Evolutionary conservation across 75 land plant species (phyloP), one percentile per base, ranked within the genome.

Genomic region (Ceratopteris richardii): DNA sequence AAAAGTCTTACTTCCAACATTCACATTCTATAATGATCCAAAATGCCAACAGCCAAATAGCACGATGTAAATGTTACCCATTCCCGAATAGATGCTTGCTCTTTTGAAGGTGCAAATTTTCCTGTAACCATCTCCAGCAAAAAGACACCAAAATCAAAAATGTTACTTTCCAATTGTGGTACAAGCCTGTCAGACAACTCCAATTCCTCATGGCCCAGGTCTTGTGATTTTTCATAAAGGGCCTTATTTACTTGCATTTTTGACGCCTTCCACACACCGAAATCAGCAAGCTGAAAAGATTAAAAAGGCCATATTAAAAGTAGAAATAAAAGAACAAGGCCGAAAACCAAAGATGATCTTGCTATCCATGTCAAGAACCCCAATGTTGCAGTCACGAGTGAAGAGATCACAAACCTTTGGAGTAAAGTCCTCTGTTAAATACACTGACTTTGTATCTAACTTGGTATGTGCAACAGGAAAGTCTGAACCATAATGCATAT

Each of bases 111-210:
- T 0, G 83, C 76, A 2, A 62, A 66, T 62, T 71, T 78, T 36
- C 90, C 98, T 29, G 85, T 81, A 40, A 94, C 74, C 16, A 81
- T 74, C 60, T 94, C 98, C 14, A 94, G 78, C 58, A 89, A 41
- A 30, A 94, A 60, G 20, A 89, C 54, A 43, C 98, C 98, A 69
- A 94, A 94, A 57, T 75, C 64, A 60, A 72, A 79, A 12, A 94
- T 57, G 62, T 89, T 89, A 44, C 74, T 66, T 48, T 78, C 85
- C 24, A 74, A 44, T 54, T 79, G 78, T 25, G 58, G 61, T 28
- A 67, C 57, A 19, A 58, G 76, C 18, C 73, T 33, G 60, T 76
- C 82, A 30, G 80, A 72, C 41, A 58, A 50, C 7, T 77, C 77
- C 4, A 56, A 48, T 24, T 83, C 72, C 0, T 72, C 77, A 28